Conservation (phyloP, 345 rosid species). For the Ailanthus altissimus region DNA sequence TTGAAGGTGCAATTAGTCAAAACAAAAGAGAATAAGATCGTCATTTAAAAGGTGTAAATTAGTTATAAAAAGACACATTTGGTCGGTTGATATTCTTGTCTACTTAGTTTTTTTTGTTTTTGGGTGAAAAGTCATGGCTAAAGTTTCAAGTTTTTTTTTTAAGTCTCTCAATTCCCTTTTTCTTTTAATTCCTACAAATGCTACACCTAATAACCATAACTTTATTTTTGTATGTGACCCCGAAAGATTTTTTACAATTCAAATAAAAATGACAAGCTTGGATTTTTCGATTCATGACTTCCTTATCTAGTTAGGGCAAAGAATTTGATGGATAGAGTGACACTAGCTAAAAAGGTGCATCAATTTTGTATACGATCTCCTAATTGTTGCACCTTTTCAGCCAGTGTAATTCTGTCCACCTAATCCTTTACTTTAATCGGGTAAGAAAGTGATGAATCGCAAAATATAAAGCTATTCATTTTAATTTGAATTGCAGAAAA, state of each 20-base stretch:
- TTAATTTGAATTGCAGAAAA: slow-evolving; percentile 12
- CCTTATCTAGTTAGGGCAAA: slow-evolving; percentile 31
- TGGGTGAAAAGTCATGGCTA: no score
- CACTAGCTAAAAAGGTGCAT: slow-evolving; percentile 31
- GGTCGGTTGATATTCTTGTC: no score
- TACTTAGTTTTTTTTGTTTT: no score
- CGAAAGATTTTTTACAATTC: not conserved
- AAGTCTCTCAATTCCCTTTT: no score
- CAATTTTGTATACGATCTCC: slow-evolving; percentile 36
- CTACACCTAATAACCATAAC: not conserved
- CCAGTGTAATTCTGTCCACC: slow-evolving; percentile 33
- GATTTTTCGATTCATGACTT: slow-evolving; percentile 32
- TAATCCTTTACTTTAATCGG: slow-evolving; percentile 35
- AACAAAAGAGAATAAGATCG: no score
- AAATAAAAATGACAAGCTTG: slow-evolving; percentile 21
- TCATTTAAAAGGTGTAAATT: no score
- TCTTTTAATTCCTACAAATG: not conserved
- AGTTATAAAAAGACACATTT: no score
- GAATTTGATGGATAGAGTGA: slow-evolving; percentile 39
- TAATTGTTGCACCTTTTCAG: slow-evolving; percentile 35
- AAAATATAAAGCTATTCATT: slow-evolving; percentile 21
- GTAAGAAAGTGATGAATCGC: slow-evolving; percentile 33
- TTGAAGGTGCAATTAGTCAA: no score
- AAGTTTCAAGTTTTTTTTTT: no score
- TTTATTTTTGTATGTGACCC: slow-evolving; percentile 29